Evolutionary conservation across 208 protist species (phyloP).

Genomic region (Trypanosoma theileri): DNA sequence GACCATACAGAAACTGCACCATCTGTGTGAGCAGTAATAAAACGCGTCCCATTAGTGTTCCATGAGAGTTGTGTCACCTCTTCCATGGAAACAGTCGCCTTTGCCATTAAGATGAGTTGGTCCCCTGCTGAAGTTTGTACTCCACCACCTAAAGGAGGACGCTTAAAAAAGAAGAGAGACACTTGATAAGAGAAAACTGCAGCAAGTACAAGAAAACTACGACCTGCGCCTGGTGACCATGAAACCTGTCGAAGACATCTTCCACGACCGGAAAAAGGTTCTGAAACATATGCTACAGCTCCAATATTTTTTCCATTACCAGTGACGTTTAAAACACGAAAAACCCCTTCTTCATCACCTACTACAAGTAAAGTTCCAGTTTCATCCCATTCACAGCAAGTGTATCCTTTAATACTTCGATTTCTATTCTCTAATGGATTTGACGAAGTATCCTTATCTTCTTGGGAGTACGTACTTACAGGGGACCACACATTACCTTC

Average conservation of each 20-base stretch:
- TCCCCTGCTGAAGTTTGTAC: neutral
- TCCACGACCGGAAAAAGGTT: conserved; percentile 18
- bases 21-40: conserved; percentile 79
- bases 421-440: neutral
- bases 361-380: conserved; percentile 62
- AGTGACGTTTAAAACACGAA: conserved; percentile 53
- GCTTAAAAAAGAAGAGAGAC: conserved; percentile 61
- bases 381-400: conserved; percentile 66
- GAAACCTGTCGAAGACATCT: conserved; percentile 47
- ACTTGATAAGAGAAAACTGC: conserved; percentile 51
- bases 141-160: conserved; percentile 26
- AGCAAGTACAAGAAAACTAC: conserved; percentile 77
- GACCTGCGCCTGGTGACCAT: conserved; percentile 73
- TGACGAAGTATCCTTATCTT: conserved; percentile 9
- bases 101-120: conserved; percentile 48
- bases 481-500: conserved; percentile 20
- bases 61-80: conserved; percentile 73
- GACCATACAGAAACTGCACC: conserved; percentile 70
- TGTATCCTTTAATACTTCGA: conserved; percentile 30
- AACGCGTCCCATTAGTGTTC: conserved; percentile 79
- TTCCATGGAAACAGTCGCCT: conserved; percentile 40
- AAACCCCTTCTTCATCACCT: conserved; percentile 44
- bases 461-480: conserved; percentile 17
- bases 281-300: conserved; percentile 28
- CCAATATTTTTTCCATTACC: conserved; percentile 37